Base-by-base conservation (phyloP, 352 stramenopile genomes). In the Elongisporangium anandrum region DNA sequence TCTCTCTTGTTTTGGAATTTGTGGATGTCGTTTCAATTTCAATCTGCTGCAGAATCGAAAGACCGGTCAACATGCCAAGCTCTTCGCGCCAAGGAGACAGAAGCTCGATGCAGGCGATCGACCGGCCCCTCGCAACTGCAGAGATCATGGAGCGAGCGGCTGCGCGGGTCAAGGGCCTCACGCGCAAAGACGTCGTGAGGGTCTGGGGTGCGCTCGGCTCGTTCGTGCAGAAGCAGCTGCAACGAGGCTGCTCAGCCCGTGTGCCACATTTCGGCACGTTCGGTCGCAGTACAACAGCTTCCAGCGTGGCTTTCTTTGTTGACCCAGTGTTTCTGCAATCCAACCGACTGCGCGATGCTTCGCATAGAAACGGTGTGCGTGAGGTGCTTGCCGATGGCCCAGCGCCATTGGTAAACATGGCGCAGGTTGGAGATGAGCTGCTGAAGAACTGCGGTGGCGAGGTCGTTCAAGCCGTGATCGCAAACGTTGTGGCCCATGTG, bases 111-210 rank as follows among this genome's bases (percentile, higher is more conserved):
- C n/a, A n/a, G n/a, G n/a, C n/a, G n/a, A n/a, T n/a, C n/a, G n/a
- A n/a, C n/a, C n/a, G n/a, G n/a, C n/a, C n/a, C n/a, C 49, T 77
- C 10, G 54, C 69, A 10, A 81, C 75, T 9, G 29, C 63, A 29
- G 70, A 76, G 29, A 79, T 84, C 59, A 20, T 84, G 15, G 69
- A 66, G 45, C 75, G 69, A 52, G 75, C 75, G 1, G 78, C 75
- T 13, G 50, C 63, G n/a, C 68, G 63, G n/a, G 63, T 84, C 29
- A 51, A 61, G 34, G 70, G 59, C 3, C 60, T 84, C 3, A 71
- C 59, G 4, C 53, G 53, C 12, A 65, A 64, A 22, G 66, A 70
- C n/a, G 67, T 70, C 10, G 48, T 78, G 16, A 66, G 62, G 4
- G 70, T 84, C 49, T 84, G 75, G 75, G 63, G 57, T 12, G 69